These are phyloP conservation scores for Pseudocercospora vitis DNA, from an alignment of 2,329 filamentous ascomycete species.

Conservation along the genomic window DNA sequence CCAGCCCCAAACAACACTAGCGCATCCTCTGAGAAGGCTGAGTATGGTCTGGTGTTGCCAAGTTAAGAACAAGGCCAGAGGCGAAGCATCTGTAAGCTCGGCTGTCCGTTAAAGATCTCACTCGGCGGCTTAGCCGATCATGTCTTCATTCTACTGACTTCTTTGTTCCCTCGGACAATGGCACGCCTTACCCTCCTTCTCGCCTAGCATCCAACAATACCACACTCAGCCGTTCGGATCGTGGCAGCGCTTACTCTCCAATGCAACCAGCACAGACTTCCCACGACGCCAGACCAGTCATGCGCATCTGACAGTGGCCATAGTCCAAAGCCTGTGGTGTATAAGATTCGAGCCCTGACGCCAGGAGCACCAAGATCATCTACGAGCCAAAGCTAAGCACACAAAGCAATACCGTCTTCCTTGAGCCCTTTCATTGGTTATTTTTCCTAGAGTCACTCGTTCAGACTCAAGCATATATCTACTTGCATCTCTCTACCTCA, in stretches of 20 bases:
- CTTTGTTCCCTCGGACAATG: slow-evolving; percentile 4
- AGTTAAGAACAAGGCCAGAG: neutral
- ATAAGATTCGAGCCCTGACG: slow-evolving; percentile 7
- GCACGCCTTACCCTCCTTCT: slow-evolving; percentile 4
- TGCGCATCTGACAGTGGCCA: neutral
- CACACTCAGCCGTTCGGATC: slow-evolving; percentile 3
- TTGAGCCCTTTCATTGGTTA: slow-evolving; percentile 9
- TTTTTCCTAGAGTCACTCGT: slow-evolving; percentile 18
- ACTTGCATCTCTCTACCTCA: neutral
- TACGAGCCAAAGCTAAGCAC: slow-evolving; percentile 9
- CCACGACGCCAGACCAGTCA: neutral
- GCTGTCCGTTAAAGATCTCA: neutral
- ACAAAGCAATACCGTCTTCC: slow-evolving; percentile 1
- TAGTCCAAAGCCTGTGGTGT: slow-evolving; percentile 1
- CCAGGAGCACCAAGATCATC: slow-evolving; percentile 13
- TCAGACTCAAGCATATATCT: slow-evolving; percentile 14
- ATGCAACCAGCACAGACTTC: neutral
- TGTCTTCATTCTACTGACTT: neutral
- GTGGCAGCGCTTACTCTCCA: neutral
- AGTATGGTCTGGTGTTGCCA: neutral
- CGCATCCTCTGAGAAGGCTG: slow-evolving; percentile 4
- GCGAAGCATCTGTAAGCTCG: slow-evolving; percentile 1
- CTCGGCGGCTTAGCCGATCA: slow-evolving; percentile 9
- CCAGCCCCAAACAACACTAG: neutral
- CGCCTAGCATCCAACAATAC: slow-evolving; percentile 2